A percentile compares a stretch with the other conserved stretches of the same genome.
phyloP scores from a whole-genome alignment of 2,329 filamentous ascomycete genomes.

The Colletotrichum lentis region DNA sequence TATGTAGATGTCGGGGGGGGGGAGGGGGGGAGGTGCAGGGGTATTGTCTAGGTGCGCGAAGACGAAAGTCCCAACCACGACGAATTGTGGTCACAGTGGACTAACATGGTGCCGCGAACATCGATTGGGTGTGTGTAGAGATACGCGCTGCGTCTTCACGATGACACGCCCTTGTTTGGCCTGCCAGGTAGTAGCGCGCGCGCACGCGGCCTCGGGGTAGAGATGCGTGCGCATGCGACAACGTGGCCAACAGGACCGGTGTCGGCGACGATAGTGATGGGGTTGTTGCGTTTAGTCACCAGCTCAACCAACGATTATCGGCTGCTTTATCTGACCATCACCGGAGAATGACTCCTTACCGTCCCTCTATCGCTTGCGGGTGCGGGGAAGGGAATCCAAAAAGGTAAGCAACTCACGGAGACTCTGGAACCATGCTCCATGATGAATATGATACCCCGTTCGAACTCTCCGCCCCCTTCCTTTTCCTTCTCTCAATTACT shows the following conservation, averaged over 20 bases:
- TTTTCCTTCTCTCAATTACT: background rate
- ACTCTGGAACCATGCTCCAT: background rate
- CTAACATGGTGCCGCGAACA: slow-evolving; percentile 3
- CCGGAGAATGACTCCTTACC: slow-evolving; percentile 9
- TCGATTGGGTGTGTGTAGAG: background rate
- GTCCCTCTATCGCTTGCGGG: background rate
- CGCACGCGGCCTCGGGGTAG: background rate
- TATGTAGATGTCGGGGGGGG: slow-evolving; percentile 2
- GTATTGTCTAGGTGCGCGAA: background rate
- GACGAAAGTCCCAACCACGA: background rate
- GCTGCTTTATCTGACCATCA: background rate
- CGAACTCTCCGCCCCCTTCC: background rate
- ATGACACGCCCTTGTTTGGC: slow-evolving; percentile 1
- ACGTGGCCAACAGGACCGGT: background rate
- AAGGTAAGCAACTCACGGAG: background rate
- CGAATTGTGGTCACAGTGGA: background rate
- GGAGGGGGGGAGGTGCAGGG: background rate
- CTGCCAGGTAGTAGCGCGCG: slow-evolving; percentile 8
- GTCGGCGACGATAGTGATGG: background rate
- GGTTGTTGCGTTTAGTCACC: background rate
- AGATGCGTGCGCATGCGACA: background rate
- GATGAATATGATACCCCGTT: background rate
- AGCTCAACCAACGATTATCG: background rate
- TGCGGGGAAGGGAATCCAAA: background rate
- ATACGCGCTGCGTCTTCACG: background rate